Base-by-base conservation (phyloP, 352 stramenopile genomes). In the Phytophthora multivora region DNA sequence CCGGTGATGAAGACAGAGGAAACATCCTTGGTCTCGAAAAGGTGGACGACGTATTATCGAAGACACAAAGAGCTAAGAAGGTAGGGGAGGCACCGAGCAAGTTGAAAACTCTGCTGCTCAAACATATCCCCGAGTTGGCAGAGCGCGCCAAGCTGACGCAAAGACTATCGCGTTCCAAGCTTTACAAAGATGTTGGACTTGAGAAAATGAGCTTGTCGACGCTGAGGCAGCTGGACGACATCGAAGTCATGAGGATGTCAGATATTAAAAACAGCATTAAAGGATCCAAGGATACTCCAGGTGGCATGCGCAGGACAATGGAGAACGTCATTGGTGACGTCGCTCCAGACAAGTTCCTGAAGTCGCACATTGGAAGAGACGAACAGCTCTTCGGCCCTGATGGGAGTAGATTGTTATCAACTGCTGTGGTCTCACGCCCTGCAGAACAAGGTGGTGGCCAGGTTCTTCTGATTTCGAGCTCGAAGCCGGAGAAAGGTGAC, bases 391-490 rank as follows among this genome's bases (percentile, higher is more conserved):
- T 5, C 11, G 49, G 12, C 8, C 16, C 18, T 6, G 38, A 43
- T 13, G 38, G 38, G 0, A 43, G 38, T 25, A 16, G 15, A 12
- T 43, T 11, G n/a, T 12, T 43, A 11, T 43, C 48, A 7, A n/a
- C 19, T 12, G 13, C 2, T 13, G 33, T 55, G 5, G 35, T 63
- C 13, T 63, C 43, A 0, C 10, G 46, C 4, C 16, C 33, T 21
- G 18, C 16, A 13, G 26, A 54, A 15, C 10, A 52, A 39, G 48
- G 40, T 1, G 41, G 33, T 13, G 42, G 40, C n/a, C 3, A 59
- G 3, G 39, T 69, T 1, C 60, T 63, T 40, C 45, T 63, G 0
- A 55, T 69, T 63, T 63, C 52, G 5, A 69, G 60, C 40, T 63
- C 60, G 5, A 63, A 59, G 6, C 35, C 60, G 9, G 33, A 23